Evolutionary conservation across 345 rosid genomes (phyloP), one percentile per base, ranked within the genome.

Genomic region (Populus euphratica): DNA sequence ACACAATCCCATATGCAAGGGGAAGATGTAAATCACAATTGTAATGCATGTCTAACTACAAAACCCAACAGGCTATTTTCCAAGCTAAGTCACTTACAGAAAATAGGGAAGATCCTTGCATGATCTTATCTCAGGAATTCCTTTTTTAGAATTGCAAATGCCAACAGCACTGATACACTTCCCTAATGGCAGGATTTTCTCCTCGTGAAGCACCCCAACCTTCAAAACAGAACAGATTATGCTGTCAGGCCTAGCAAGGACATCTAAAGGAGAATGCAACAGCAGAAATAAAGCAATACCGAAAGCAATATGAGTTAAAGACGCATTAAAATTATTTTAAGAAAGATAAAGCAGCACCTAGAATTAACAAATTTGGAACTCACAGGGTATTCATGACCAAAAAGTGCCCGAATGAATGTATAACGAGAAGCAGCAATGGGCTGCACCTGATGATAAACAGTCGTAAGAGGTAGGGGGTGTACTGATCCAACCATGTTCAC

Each of bases 151-250:
- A 79, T 78, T 68, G 75, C 87, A 90, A 59, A 88, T 76, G 25
- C 99, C 99, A 84, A 91, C 89, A 59, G 90, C 97, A 76, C 81
- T 89, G 36, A 92, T 77, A 25, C 87, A 86, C 84, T 88, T 91
- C 72, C 95, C 94, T 69, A 92, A 67, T 31, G 96, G 95, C 81
- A 96, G 93, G 76, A 96, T 89, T 87, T 91, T 93, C 90, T 96
- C 99, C 79, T 92, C 96, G 80, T 92, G 91, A 69, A 96, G 94
- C 78, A 96, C 80, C 54, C 95, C 98, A 81, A 93, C 95, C 99
- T 96, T 77, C 25, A 73, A 73, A 77, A 70, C 54, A 68, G 13
- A 52, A 17, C n/a, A 69, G 64, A 38, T 43, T 69, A 29, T 12
- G 23, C 23, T 43, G 68, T 73, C 50, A 68, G 73, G 21, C 36